Evolutionary conservation across 805 yeast genomes (phyloP), one percentile per base, ranked within the genome.

Genomic region (Starmerella vitae): DNA sequence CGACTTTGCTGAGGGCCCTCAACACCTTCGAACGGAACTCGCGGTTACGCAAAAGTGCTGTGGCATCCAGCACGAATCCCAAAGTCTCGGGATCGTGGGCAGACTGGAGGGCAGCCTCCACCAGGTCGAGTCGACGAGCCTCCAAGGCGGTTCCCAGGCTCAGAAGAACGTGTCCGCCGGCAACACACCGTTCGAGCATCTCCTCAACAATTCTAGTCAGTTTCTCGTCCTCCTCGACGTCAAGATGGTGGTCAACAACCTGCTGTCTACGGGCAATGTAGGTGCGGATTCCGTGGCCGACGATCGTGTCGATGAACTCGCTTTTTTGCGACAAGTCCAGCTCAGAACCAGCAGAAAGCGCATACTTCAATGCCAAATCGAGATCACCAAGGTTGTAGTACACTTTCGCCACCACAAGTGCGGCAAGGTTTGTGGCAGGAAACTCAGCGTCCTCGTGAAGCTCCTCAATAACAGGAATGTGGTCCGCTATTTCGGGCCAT

Each of bases 401-500:
- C 9, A 74, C 93, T 60, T 91, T 91, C 13, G 97, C 83, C 6
- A 91, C 86, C 43, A 91, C 72, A 43, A 91, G 67, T 2, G 98
- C 97, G 7, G 97, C 97, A 54, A 88, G 68, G 34, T 72, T 63
- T 50, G 93, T 72, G 45, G 79, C 75, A 39, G 75, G 74, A 60
- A 88, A 91, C 19, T 68, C 60, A 43, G 71, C 69, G 58, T 88
- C 94, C 62, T 91, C 97, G 54, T 78, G 85, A 39, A 91, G 66
- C 47, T 84, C 93, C 63, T 91, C 98, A 53, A 91, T 80, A 39
- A 81, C 85, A 21, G 82, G 67, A 45, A 91, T 73, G 54, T 72
- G 76, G 62, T 91, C 91, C 42, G 98, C 93, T 42, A 91, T 81
- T 65, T 91, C 97, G 3, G 98, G 84, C 98, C 98, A 91, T 43